These are phyloP conservation scores for Escallonia rubra DNA, from an alignment of 129 eudicot species.

Conservation along the genomic window DNA sequence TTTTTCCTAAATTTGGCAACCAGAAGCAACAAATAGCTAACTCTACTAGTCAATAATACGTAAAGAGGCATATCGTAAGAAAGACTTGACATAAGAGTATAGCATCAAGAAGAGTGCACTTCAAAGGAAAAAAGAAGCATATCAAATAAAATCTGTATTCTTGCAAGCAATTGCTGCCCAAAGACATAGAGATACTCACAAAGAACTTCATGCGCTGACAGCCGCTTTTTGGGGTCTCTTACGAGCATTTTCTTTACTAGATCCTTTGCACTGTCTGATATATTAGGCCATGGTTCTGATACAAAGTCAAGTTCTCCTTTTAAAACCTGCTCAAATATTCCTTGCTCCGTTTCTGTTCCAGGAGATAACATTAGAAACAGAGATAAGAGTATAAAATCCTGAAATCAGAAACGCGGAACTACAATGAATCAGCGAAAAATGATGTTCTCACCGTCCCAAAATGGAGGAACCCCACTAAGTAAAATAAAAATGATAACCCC, in stretches of 20 bases:
- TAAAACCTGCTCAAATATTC: slow-evolving; percentile 76
- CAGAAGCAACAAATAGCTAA: too few species aligned
- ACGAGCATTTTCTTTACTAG: slow-evolving; percentile 76
- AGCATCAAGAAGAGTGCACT: too few species aligned
- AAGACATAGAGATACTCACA: slow-evolving; percentile 35
- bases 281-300: slow-evolving; percentile 93
- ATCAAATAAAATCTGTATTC: not conserved
- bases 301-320: slow-evolving; percentile 81
- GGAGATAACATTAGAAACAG: slow-evolving; percentile 18
- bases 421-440: slow-evolving; percentile 12
- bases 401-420: not conserved
- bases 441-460: slow-evolving; percentile 81
- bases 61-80: too few species aligned
- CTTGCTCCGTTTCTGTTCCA: slow-evolving; percentile 79
- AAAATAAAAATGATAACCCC: slow-evolving; percentile 85
- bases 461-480: slow-evolving; percentile 86
- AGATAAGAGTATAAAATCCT: slow-evolving; percentile 7
- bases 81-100: too few species aligned
- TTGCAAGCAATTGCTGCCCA: not conserved
- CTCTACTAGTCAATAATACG: too few species aligned
- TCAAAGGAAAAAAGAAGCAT: not conserved
- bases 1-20: too few species aligned
- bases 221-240: slow-evolving; percentile 59
- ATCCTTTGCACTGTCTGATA: slow-evolving; percentile 87
- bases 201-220: slow-evolving; percentile 75